phyloP scores from a whole-genome alignment of 176 grass and related monocot genomes.

The Carex pumila region DNA sequence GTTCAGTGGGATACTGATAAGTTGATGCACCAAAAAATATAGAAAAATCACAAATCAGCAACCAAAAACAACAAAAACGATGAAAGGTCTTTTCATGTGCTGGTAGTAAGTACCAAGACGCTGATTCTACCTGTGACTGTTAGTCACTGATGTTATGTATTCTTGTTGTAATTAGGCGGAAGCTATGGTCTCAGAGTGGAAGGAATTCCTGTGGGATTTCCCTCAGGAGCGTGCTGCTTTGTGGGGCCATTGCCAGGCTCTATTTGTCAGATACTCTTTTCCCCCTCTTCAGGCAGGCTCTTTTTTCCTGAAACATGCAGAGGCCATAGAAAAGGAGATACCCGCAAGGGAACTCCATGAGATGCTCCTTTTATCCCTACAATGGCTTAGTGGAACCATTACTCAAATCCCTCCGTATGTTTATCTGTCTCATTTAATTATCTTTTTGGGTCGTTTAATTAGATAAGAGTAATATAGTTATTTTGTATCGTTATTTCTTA shows the following conservation, averaged over 20 bases:
- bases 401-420: slow-evolving; percentile 80
- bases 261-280: slow-evolving; percentile 80
- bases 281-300: slow-evolving; percentile 72
- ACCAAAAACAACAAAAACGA: neutral
- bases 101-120: neutral
- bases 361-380: slow-evolving; percentile 75
- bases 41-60: neutral
- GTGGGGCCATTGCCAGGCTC: slow-evolving; percentile 88
- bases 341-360: slow-evolving; percentile 81
- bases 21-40: neutral
- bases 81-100: neutral
- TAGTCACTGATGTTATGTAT: neutral
- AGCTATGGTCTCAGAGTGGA: slow-evolving; percentile 98
- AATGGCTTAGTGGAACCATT: slow-evolving; percentile 98
- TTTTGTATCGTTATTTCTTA: slow-evolving; percentile 7
- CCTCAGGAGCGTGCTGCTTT: slow-evolving; percentile 91
- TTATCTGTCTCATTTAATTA: slow-evolving; percentile 13
- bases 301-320: slow-evolving; percentile 97
- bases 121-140: neutral
- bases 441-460: neutral
- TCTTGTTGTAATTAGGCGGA: slow-evolving; percentile 52
- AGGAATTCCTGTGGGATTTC: slow-evolving; percentile 97
- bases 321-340: slow-evolving; percentile 87
- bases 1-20: neutral
- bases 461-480: neutral